Evolutionary conservation across 495 filamentous ascomycete genomes (phyloP), one percentile per base, ranked within the genome.

Genomic region (Lentithecium fluviatile): DNA sequence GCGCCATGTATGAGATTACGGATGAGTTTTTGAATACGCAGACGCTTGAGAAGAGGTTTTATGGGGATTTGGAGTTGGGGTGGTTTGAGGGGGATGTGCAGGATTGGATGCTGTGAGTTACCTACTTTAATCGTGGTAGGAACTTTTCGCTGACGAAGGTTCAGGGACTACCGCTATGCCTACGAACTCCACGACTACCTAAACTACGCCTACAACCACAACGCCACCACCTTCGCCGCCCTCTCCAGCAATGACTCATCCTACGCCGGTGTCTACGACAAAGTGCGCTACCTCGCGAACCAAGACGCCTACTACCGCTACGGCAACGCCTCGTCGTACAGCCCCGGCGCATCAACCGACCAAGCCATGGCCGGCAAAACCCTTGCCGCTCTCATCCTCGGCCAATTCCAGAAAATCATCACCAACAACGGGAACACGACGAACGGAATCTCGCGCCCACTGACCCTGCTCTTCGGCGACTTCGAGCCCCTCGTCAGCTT

Each of bases 401-500:
- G 82, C 25, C 71, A 80, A 26, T 79, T 93, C 58, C 62, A 75
- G 26, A 71, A 71, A 1, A 79, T 83, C 57, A 69, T 84, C 50
- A 50, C 70, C 8, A 58, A 58, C 8, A 11, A 34, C 0, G 68
- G 70, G 36, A 43, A 60, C 23, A 46, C 17, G 26, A 58, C 52
- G 26, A 72, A 68, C 15, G 77, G 77, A 29, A 64, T 57, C 8
- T 56, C 71, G 40, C 69, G 76, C 45, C 83, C 80, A 58, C 74
- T 91, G 70, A 80, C 75, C n/a, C 69, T 91, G 62, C 69, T 88
- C 42, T 84, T 92, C 71, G 88, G 88, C 55, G 79, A 83, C 29
- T 83, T 85, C 62, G 84, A 85, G 49, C 83, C 87, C 53, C 83
- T 89, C 67, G 74, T 89, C 47, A 83, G 87, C 12, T 84, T 93